Conservation (phyloP, 805 yeast genomes). For the Ogataea populi-albae region DNA sequence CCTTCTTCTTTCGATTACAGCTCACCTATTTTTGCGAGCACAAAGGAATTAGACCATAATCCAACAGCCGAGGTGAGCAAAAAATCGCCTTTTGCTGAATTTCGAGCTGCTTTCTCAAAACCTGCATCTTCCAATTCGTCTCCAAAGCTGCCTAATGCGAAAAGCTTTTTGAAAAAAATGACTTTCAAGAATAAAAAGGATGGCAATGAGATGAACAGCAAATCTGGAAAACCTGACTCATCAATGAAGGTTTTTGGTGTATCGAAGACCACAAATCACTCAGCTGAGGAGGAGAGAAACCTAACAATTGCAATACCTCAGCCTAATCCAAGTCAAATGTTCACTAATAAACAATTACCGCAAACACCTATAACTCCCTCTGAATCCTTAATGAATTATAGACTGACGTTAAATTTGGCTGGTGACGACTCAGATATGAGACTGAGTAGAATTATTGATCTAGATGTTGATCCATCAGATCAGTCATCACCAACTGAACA, state of each 20-base stretch:
- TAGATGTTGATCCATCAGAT: conserved; percentile 14
- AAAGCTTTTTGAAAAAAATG: conserved; percentile 21
- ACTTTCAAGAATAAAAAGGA: conserved; percentile 16
- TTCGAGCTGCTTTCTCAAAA: conserved; percentile 22
- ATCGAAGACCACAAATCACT: conserved; percentile 3
- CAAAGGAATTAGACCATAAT: background rate
- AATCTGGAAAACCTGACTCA: conserved; percentile 4
- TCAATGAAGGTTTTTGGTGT: conserved; percentile 10
- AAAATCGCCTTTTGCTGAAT: conserved; percentile 21
- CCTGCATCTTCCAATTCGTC: conserved; percentile 14
- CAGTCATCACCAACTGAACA: background rate
- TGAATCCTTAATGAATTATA: conserved; percentile 26
- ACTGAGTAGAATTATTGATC: conserved; percentile 19
- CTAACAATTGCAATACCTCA: conserved; percentile 15
- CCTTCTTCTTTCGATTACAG: conserved; percentile 9
- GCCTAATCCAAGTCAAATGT: conserved; percentile 1
- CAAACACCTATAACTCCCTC: conserved; percentile 24
- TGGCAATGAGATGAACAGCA: conserved; percentile 3
- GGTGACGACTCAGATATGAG: conserved; percentile 21
- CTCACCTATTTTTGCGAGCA: conserved; percentile 1
- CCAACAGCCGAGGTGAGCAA: conserved; percentile 8
- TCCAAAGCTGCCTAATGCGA: conserved; percentile 20
- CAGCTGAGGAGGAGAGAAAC: conserved; percentile 8
- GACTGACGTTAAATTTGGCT: conserved; percentile 24
- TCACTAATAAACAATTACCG: conserved; percentile 18